phyloP scores from a whole-genome alignment of 1,284 basidiomycete genomes.

The Trametes polyzona region DNA sequence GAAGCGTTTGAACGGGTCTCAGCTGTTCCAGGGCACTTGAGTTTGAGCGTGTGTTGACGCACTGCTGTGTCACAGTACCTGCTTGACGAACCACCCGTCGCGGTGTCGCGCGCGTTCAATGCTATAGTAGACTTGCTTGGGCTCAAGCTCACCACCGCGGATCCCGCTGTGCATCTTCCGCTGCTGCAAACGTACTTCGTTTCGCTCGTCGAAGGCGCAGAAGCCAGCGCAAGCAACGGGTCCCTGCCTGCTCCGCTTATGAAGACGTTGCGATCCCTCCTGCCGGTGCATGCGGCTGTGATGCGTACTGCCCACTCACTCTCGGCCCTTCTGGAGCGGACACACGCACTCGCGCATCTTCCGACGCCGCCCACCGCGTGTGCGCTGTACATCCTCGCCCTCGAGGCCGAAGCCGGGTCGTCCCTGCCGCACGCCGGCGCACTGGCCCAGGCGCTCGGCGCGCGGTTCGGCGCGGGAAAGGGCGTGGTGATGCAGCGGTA shows the following conservation, averaged over 20 bases:
- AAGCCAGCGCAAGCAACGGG: slow-evolving; percentile 19
- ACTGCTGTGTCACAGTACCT: slow-evolving; percentile 43
- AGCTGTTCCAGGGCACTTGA: slow-evolving; percentile 20
- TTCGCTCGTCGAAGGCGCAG: slow-evolving; percentile 36
- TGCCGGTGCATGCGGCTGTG: slow-evolving; percentile 45
- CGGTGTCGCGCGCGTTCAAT: slow-evolving; percentile 59
- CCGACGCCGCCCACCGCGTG: slow-evolving; percentile 60
- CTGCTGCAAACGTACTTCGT: slow-evolving; percentile 53
- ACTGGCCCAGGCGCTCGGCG: slow-evolving; percentile 58
- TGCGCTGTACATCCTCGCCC: slow-evolving; percentile 69
- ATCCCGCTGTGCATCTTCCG: slow-evolving; percentile 47
- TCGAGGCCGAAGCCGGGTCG: slow-evolving; percentile 67
- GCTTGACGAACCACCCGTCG: slow-evolving; percentile 54
- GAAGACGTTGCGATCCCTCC: slow-evolving; percentile 44
- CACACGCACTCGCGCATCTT: slow-evolving; percentile 41
- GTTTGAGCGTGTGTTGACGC: slow-evolving; percentile 29
- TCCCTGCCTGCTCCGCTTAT: slow-evolving; percentile 43
- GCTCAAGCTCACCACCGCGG: slow-evolving; percentile 48
- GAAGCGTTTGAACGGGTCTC: slow-evolving; percentile 13
- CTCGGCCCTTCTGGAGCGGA: slow-evolving; percentile 51
- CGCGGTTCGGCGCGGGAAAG: slow-evolving; percentile 51
- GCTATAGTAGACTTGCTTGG: slow-evolving; percentile 53
- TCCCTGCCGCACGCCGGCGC: slow-evolving; percentile 56
- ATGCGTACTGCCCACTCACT: slow-evolving; percentile 60
- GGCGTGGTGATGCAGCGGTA: slow-evolving; percentile 68